Base-by-base conservation (phyloP, 225 moss, liverwort and hornwort genomes). In the Pleurozium schreberi region DNA sequence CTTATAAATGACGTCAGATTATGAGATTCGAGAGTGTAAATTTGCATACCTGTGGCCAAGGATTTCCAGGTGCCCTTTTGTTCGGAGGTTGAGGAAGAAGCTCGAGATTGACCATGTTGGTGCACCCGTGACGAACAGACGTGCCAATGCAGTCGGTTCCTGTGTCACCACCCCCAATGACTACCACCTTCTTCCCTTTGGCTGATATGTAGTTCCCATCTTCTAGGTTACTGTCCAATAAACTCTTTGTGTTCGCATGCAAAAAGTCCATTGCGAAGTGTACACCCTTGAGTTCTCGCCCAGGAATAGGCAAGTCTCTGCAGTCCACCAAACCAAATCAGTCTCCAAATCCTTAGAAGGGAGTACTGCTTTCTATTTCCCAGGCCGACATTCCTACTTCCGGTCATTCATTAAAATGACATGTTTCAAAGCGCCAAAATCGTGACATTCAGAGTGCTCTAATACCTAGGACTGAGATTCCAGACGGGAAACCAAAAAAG, bases 61-160 rank as follows among this genome's bases (percentile, higher is more conserved):
- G 97, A 90, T 97, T 96, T 76, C 91, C 95, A 82, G 90, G 78
- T 52, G 96, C 94, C 64, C 96, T 94, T 18, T 91, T 86, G 38
- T 90, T 91, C 36, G 96, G 95, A 40, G 96, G 97, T 85, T 94
- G 94, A 70, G 96, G 94, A 74, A 96, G 97, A 75, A 96, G 91
- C 88, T 97, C 97, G 34, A 97, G 88, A 88, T 97, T 97, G 82
- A 95, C 91, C 79, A 97, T 93, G 67, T 87, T 87, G 28, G 94
- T 87, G 78, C 97, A 97, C 59, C 93, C 95, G 67, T 97, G 97
- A 82, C 97, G 90, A 88, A 97, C 86, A 42, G 96, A 93, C 25
- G 97, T 97, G 77, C 93, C 96, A 87, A 97, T 95, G 88, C 97
- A 97, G 89, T 97, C 96, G 14, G 97, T 97, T 77, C 97, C 97